Conservation (phyloP, 2,329 filamentous ascomycete species). For the Camptophora hylomeconis region DNA sequence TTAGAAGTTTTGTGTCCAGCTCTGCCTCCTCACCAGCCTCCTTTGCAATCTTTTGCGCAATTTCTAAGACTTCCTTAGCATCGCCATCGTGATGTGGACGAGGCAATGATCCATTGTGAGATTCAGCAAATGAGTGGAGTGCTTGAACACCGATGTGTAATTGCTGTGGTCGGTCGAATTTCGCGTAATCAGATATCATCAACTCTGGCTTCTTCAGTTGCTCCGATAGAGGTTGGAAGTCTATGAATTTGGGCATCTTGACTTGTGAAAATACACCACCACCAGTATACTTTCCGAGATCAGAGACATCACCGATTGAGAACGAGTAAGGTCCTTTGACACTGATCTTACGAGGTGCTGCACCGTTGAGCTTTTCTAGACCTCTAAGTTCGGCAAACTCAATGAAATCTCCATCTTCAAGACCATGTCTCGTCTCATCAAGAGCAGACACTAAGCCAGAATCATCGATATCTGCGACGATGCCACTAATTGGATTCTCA, state of each 20-base stretch:
- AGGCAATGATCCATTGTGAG: conserved; percentile 59
- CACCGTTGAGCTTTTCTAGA: conserved; percentile 75
- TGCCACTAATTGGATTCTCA: conserved; percentile 75
- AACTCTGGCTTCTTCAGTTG: conserved; percentile 80
- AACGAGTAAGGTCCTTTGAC: conserved; percentile 97
- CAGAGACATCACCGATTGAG: conserved; percentile 85
- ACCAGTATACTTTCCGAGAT: conserved; percentile 71
- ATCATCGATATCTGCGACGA: conserved; percentile 78
- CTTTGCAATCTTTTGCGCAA: conserved; percentile 60
- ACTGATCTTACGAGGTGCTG: conserved; percentile 75
- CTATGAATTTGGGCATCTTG: conserved; percentile 91
- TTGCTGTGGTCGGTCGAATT: conserved; percentile 88
- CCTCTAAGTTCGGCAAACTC: conserved; percentile 89
- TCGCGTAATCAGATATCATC: conserved; percentile 88
- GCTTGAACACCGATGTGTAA: conserved; percentile 89
- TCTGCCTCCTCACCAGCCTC: conserved; percentile 59
- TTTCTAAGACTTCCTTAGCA: conserved; percentile 61
- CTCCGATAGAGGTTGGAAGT: conserved; percentile 70
- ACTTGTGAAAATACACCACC: conserved; percentile 90
- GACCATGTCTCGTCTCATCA: conserved; percentile 85
- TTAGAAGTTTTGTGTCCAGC: conserved; percentile 81
- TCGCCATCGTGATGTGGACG: conserved; percentile 75
- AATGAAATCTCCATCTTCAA: conserved; percentile 93
- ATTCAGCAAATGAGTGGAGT: conserved; percentile 69
- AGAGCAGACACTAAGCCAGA: conserved; percentile 84